A percentile compares a stretch with the other conserved stretches of the same genome.
phyloP scores from a whole-genome alignment of 2,329 filamentous ascomycete genomes.

The Ambrosiella beaveri region DNA sequence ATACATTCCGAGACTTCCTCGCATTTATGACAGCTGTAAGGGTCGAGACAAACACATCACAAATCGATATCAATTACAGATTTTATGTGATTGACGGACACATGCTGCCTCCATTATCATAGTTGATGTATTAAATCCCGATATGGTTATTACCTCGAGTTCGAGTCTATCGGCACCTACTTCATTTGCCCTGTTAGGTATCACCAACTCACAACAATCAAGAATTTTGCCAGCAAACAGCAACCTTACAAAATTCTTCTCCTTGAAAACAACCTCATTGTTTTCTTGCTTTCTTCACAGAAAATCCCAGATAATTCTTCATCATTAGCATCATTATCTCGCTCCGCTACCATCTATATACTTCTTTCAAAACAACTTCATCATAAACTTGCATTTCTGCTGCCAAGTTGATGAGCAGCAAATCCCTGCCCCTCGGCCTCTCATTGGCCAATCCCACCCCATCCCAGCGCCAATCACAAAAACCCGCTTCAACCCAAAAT shows the following conservation, averaged over 20 bases:
- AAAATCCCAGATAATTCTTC: too few relatives aligned
- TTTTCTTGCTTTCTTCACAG: too few relatives aligned
- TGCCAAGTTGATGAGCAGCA: background rate
- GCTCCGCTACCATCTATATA: background rate
- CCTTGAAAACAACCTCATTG: too few relatives aligned
- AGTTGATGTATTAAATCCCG: too few relatives aligned
- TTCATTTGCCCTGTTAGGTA: too few relatives aligned
- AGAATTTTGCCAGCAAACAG: background rate
- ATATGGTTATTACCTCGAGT: too few relatives aligned
- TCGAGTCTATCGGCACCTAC: too few relatives aligned
- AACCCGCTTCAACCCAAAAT: background rate
- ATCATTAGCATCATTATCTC: background rate
- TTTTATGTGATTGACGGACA: background rate
- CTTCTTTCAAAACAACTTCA: background rate
- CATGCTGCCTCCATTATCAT: too few relatives aligned
- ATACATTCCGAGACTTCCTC: too few relatives aligned
- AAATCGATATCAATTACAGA: background rate
- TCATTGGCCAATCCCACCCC: background rate
- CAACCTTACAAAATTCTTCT: background rate
- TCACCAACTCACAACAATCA: background rate
- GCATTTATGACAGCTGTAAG: too few relatives aligned
- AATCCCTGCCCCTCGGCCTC: background rate
- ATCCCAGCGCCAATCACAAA: slow-evolving; percentile 3
- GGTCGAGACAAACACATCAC: background rate
- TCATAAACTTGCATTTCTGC: background rate